A percentile compares a stretch with the other conserved stretches of the same genome.
phyloP scores from a whole-genome alignment of 2,329 filamentous ascomycete species.

The Bipolaris oryzae region DNA sequence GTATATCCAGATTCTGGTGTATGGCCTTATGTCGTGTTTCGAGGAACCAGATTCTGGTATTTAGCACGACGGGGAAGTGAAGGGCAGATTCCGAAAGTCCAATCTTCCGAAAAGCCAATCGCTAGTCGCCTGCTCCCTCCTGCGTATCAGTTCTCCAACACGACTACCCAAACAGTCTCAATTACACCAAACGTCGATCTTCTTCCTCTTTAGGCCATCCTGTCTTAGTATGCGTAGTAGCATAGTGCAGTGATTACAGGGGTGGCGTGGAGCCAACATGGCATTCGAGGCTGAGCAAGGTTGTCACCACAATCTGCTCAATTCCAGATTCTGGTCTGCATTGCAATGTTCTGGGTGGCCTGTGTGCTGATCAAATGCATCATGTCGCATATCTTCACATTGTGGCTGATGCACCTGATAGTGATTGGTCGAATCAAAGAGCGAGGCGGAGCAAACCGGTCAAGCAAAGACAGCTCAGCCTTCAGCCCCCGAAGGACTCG shows the following conservation, averaged over 20 bases:
- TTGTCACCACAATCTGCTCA: background rate
- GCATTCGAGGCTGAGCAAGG: background rate
- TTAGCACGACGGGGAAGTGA: background rate
- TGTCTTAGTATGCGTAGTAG: background rate
- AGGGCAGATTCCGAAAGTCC: background rate
- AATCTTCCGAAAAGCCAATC: background rate
- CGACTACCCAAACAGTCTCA: background rate
- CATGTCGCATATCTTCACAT: background rate
- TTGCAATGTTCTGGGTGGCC: background rate
- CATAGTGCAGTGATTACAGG: background rate
- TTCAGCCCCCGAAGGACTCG: background rate
- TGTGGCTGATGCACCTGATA: background rate
- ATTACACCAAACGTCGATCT: background rate
- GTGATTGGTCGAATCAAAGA: background rate
- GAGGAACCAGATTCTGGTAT: background rate
- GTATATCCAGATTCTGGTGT: background rate
- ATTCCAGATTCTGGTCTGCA: slow-evolving; percentile 1
- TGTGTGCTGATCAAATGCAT: background rate
- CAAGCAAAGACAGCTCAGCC: background rate
- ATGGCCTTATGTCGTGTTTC: background rate
- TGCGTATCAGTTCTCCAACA: background rate
- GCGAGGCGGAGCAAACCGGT: background rate
- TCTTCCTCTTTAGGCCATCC: too few relatives aligned
- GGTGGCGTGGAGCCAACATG: background rate
- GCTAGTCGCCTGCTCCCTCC: too few relatives aligned